Conservation (phyloP, 805 yeast species). For the Isabelozyma heimii region DNA sequence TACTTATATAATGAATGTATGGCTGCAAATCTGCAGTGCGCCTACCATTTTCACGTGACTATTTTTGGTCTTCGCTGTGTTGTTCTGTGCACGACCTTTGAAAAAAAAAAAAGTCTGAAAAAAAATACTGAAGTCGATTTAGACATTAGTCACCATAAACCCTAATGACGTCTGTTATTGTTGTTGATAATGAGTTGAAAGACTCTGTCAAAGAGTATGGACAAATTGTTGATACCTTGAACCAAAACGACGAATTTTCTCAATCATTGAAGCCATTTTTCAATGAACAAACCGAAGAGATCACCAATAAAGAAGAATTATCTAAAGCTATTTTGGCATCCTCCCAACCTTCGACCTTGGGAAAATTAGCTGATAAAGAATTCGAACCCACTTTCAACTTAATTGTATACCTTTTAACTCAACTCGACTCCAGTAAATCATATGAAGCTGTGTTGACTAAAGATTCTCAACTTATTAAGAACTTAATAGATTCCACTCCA, state of each 20-base stretch:
- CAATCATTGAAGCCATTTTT: slow-evolving; percentile 20
- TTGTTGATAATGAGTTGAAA: slow-evolving; percentile 41
- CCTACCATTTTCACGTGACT: neutral
- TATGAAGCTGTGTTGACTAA: slow-evolving; percentile 20
- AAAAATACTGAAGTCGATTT: neutral
- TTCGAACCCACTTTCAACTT: slow-evolving; percentile 46
- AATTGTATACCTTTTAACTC: slow-evolving; percentile 31
- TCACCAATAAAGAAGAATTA: slow-evolving; percentile 27
- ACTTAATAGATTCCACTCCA: slow-evolving; percentile 32
- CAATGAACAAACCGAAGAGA: slow-evolving; percentile 16
- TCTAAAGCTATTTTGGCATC: slow-evolving; percentile 22
- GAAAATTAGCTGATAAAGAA: slow-evolving; percentile 39
- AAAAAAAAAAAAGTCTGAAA: neutral
- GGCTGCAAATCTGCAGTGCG: neutral
- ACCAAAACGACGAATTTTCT: slow-evolving; percentile 25
- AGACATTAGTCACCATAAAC: neutral
- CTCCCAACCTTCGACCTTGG: slow-evolving; percentile 27
- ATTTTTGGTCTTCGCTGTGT: neutral
- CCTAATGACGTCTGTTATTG: slow-evolving; percentile 41
- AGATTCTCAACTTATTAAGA: slow-evolving; percentile 22
- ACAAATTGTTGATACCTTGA: slow-evolving; percentile 32
- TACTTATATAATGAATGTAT: neutral
- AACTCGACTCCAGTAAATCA: slow-evolving; percentile 20
- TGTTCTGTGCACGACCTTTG: neutral
- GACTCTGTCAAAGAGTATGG: slow-evolving; percentile 41